Conservation (phyloP, 306 rosid genomes). For the Pterocarpus macrocarpus region DNA sequence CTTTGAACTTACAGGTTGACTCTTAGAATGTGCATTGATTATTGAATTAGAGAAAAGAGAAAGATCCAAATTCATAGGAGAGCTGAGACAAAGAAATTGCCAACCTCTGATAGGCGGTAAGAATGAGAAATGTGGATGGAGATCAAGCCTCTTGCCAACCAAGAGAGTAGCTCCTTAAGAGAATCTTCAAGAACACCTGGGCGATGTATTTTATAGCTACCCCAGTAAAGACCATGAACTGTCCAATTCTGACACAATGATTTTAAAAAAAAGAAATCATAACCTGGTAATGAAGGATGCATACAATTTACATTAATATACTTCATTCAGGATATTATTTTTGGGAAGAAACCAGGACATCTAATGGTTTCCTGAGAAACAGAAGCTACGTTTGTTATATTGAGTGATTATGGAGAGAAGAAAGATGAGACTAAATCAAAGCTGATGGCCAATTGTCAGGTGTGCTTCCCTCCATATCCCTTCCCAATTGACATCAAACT, state of each 20-base stretch:
- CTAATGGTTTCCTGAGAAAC: slow-evolving; percentile 29
- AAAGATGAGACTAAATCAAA: neutral
- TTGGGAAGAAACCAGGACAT: slow-evolving; percentile 21
- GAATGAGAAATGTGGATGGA: slow-evolving; percentile 80
- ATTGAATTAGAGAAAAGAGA: neutral
- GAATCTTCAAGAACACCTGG: slow-evolving; percentile 87
- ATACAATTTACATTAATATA: slow-evolving; percentile 1
- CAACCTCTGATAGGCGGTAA: slow-evolving; percentile 80
- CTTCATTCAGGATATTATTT: neutral
- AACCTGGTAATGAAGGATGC: neutral
- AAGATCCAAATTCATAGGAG: neutral
- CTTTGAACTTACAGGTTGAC: slow-evolving; percentile 11
- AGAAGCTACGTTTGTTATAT: slow-evolving; percentile 2
- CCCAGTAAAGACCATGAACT: slow-evolving; percentile 97
- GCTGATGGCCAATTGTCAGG: slow-evolving; percentile 14
- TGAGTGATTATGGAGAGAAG: slow-evolving; percentile 3
- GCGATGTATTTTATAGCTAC: slow-evolving; percentile 82
- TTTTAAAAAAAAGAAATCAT: slow-evolving; percentile 35
- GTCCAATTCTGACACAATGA: slow-evolving; percentile 89
- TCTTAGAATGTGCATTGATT: slow-evolving; percentile 26
- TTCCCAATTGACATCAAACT: slow-evolving; percentile 15
- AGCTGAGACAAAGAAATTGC: slow-evolving; percentile 38
- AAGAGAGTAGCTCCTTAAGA: slow-evolving; percentile 76
- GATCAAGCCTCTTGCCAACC: slow-evolving; percentile 82
- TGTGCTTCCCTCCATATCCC: slow-evolving; percentile 27